Percentiles rank a stretch among this genome's conserved stretches.
phyloP scores from a whole-genome alignment of 108 stramenopile species.

The Bacterosira constricta region DNA sequence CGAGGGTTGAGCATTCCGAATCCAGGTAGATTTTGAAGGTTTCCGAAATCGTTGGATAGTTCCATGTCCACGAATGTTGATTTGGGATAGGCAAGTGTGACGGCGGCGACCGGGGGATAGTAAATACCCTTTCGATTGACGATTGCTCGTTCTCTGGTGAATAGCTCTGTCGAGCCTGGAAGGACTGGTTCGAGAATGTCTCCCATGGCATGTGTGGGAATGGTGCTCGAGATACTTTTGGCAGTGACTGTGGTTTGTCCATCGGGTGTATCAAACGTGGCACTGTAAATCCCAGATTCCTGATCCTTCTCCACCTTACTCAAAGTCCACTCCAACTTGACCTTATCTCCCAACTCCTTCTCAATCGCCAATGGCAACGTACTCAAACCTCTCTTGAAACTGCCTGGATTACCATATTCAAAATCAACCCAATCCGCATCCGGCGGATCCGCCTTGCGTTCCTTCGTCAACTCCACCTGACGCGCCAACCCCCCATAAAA shows the following conservation, averaged over 20 bases:
- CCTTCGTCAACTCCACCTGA: slow-evolving; percentile 78
- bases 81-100: slow-evolving; percentile 94
- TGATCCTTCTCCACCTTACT: slow-evolving; percentile 48
- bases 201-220: slow-evolving; percentile 78
- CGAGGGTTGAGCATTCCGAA: slow-evolving; percentile 92
- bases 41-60: slow-evolving; percentile 78
- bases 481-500: slow-evolving; percentile 85
- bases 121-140: slow-evolving; percentile 77
- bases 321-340: slow-evolving; percentile 76
- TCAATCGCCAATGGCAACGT: slow-evolving; percentile 85
- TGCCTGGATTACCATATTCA: slow-evolving; percentile 89
- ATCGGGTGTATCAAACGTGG: slow-evolving; percentile 77
- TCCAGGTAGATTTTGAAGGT: slow-evolving; percentile 78
- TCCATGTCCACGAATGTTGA: slow-evolving; percentile 86
- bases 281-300: slow-evolving; percentile 53
- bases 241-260: slow-evolving; percentile 66
- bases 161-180: slow-evolving; percentile 77
- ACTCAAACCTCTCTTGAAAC: slow-evolving; percentile 79
- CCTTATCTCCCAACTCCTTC: slow-evolving; percentile 68
- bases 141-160: slow-evolving; percentile 61
- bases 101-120: slow-evolving; percentile 93
- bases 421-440: slow-evolving; percentile 78
- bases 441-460: slow-evolving; percentile 80
- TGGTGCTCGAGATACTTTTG: slow-evolving; percentile 77
- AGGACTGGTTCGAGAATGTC: slow-evolving; percentile 63